These are phyloP conservation scores for Leptodermis oblonga DNA, from an alignment of 257 asterid species.

Conservation along the genomic window DNA sequence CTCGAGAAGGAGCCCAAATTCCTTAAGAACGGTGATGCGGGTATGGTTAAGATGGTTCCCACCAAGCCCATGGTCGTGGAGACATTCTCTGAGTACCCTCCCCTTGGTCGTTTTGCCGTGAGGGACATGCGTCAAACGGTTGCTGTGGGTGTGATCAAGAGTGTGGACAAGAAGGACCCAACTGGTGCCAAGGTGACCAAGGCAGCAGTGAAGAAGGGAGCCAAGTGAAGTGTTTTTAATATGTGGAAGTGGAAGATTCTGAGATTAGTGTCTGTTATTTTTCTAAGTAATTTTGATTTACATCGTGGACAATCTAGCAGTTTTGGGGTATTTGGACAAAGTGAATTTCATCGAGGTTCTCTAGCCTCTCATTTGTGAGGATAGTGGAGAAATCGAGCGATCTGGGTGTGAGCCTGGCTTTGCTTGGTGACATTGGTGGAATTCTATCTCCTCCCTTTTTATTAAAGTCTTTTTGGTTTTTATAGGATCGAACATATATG, in stretches of 20 bases:
- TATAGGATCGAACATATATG: constrained; percentile 10
- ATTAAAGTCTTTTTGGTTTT: background rate
- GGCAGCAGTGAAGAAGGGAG: constrained; percentile 28
- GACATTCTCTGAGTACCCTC: constrained; percentile 32
- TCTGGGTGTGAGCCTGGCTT: constrained; percentile 8
- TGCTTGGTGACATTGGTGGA: constrained; percentile 16
- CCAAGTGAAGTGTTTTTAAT: constrained; percentile 6
- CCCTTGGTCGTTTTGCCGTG: constrained; percentile 34
- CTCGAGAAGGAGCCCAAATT: constrained; percentile 32
- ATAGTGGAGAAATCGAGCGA: constrained; percentile 15
- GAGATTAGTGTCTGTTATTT: constrained; percentile 8
- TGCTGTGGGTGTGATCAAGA: constrained; percentile 35
- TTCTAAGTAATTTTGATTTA: background rate
- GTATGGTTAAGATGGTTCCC: constrained; percentile 32
- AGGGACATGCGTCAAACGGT: constrained; percentile 39
- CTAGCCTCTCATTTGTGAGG: constrained; percentile 20
- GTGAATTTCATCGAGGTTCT: constrained; percentile 4
- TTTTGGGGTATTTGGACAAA: constrained; percentile 5
- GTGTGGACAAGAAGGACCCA: constrained; percentile 34
- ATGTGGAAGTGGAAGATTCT: background rate
- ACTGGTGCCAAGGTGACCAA: constrained; percentile 30
- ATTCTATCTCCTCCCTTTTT: background rate
- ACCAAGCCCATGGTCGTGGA: constrained; percentile 37
- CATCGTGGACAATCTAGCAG: constrained; percentile 3
- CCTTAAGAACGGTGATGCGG: constrained; percentile 34